Conservation (phyloP, 257 asterid genomes). For the Capsicum chinense region DNA sequence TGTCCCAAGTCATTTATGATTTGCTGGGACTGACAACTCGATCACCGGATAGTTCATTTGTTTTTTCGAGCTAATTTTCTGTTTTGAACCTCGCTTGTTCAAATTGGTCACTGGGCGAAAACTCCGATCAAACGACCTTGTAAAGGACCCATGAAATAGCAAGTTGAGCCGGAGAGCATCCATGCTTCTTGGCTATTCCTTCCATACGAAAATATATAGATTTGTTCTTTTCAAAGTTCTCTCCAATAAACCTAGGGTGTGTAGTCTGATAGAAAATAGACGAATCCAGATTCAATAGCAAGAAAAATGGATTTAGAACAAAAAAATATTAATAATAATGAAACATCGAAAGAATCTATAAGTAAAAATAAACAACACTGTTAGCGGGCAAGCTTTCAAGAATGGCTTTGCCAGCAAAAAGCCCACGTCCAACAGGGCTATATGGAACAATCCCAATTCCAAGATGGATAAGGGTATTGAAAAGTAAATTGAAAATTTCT, state of each 20-base stretch:
- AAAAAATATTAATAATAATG: not conserved
- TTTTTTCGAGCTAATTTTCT: not conserved
- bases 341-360: not conserved
- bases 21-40: no score
- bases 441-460: constrained; percentile 70
- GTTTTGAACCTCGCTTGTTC: no score
- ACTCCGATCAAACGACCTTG: constrained; percentile 35
- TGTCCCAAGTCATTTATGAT: no score
- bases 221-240: constrained; percentile 69
- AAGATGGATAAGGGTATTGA: constrained; percentile 34
- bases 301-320: not conserved
- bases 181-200: constrained; percentile 52
- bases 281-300: not conserved
- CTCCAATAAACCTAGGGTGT: constrained; percentile 65
- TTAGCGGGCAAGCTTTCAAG: constrained; percentile 45
- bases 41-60: no score
- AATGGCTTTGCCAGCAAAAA: constrained; percentile 58
- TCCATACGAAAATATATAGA: constrained; percentile 52
- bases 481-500: not conserved
- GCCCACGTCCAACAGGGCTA: constrained; percentile 60
- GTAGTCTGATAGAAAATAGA: constrained; percentile 35
- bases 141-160: constrained; percentile 67
- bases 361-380: constrained; percentile 29
- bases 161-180: constrained; percentile 65
- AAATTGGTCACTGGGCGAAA: not conserved